Evolutionary conservation across 2,329 filamentous ascomycete species (phyloP).

Genomic region (Botrytis pseudocinerea): DNA sequence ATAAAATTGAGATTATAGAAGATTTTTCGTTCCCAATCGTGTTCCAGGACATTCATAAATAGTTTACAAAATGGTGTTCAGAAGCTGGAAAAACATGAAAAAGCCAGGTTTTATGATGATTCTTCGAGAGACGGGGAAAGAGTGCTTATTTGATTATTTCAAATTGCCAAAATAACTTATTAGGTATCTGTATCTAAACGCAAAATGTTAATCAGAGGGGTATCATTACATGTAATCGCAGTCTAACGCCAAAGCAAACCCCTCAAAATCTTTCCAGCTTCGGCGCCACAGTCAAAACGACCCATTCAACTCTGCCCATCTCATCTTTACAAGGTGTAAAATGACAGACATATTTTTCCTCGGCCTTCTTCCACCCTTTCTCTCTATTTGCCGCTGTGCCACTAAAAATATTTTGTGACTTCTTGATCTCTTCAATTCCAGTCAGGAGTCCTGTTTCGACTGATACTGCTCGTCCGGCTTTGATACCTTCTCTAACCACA

Average conservation of each 20-base stretch:
- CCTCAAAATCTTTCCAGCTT: constrained; percentile 25
- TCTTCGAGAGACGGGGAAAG: not conserved
- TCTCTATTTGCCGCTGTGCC: constrained; percentile 13
- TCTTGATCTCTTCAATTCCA: constrained; percentile 33
- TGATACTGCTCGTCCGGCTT: constrained; percentile 34
- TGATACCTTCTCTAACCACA: constrained; percentile 45
- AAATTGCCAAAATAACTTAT: not conserved
- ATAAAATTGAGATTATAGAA: not conserved
- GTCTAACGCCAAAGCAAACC: not conserved
- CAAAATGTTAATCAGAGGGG: not conserved
- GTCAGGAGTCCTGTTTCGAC: constrained; percentile 37
- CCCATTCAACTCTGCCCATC: constrained; percentile 38
- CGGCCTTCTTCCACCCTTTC: constrained; percentile 27
- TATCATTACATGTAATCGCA: not conserved
- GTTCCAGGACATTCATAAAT: not conserved
- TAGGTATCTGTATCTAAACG: not conserved
- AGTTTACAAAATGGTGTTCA: not conserved
- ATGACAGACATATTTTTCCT: constrained; percentile 41
- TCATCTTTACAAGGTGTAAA: constrained; percentile 49
- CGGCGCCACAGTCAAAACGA: constrained; percentile 42
- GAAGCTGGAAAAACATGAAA: not conserved
- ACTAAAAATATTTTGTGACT: constrained; percentile 27
- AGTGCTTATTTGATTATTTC: not conserved
- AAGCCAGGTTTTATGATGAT: not conserved
- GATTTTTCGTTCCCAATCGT: not conserved